A percentile compares a stretch with the other conserved stretches of the same genome.
These are phyloP conservation scores for Alternaria tenuissima DNA, from an alignment of 2,329 filamentous ascomycete species.

Conservation along the genomic window DNA sequence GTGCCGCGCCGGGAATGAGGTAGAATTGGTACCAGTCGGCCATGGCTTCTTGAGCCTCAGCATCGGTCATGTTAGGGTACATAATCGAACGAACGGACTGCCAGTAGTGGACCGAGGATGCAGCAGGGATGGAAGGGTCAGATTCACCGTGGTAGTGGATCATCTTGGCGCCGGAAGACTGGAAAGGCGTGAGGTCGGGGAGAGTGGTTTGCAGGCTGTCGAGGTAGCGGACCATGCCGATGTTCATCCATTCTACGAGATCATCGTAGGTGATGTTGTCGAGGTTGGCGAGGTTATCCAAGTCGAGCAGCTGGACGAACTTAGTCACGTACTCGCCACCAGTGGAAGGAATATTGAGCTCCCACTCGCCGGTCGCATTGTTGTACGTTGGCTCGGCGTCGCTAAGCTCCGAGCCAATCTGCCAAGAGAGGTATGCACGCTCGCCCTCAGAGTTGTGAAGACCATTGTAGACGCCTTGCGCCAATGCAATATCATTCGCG, in stretches of 20 bases:
- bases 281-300: constrained; percentile 32
- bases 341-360: constrained; percentile 42
- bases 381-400: constrained; percentile 51
- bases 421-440: constrained; percentile 55
- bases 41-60: constrained; percentile 54
- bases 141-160: constrained; percentile 68
- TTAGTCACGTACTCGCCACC: constrained; percentile 56
- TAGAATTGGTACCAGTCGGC: constrained; percentile 65
- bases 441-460: constrained; percentile 52
- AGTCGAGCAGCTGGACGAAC: constrained; percentile 51
- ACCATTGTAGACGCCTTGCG: constrained; percentile 43
- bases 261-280: constrained; percentile 64
- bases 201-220: constrained; percentile 63
- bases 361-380: constrained; percentile 41
- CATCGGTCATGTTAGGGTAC: constrained; percentile 54
- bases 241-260: constrained; percentile 63
- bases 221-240: constrained; percentile 58
- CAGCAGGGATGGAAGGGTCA: constrained; percentile 62
- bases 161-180: constrained; percentile 62
- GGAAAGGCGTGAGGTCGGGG: constrained; percentile 62
- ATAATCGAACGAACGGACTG: constrained; percentile 62
- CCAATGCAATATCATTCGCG: constrained; percentile 38
- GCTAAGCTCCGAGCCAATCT: constrained; percentile 39
- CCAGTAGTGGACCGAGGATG: constrained; percentile 64
- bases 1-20: constrained; percentile 62